A percentile compares a stretch with the other conserved stretches of the same genome.
These are phyloP conservation scores for Gossypium stocksii DNA, from an alignment of 345 rosid species.

Conservation along the genomic window DNA sequence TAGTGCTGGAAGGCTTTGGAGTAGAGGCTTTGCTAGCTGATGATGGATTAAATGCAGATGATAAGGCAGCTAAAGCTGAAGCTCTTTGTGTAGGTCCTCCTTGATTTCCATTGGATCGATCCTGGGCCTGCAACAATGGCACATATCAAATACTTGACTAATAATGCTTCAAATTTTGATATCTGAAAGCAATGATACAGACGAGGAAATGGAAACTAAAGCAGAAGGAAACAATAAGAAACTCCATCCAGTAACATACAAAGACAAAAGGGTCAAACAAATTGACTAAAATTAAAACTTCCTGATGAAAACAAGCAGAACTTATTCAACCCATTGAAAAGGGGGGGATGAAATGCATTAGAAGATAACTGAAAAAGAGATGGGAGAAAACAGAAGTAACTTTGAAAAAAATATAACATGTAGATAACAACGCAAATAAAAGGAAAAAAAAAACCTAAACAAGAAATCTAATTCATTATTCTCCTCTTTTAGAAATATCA, in stretches of 20 bases:
- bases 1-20: constrained; percentile 32
- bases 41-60: constrained; percentile 72
- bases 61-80: constrained; percentile 93
- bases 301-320: neutral
- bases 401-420: neutral
- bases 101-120: constrained; percentile 62
- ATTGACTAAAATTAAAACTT: neutral
- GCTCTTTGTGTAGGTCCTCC: constrained; percentile 98
- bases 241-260: neutral
- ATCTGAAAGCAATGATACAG: neutral
- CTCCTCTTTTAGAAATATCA: no score
- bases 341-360: neutral
- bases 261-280: neutral
- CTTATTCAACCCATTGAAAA: neutral
- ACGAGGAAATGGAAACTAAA: neutral
- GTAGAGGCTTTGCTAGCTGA: constrained; percentile 42
- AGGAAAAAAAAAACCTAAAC: neutral
- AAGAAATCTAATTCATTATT: neutral
- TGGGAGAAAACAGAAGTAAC: neutral
- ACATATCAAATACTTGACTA: neutral
- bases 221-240: neutral
- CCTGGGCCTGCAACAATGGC: constrained; percentile 29
- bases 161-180: neutral
- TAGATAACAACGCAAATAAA: neutral
- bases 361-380: neutral